Conservation (phyloP, 495 filamentous ascomycete genomes). For the Neurospora discreta region DNA sequence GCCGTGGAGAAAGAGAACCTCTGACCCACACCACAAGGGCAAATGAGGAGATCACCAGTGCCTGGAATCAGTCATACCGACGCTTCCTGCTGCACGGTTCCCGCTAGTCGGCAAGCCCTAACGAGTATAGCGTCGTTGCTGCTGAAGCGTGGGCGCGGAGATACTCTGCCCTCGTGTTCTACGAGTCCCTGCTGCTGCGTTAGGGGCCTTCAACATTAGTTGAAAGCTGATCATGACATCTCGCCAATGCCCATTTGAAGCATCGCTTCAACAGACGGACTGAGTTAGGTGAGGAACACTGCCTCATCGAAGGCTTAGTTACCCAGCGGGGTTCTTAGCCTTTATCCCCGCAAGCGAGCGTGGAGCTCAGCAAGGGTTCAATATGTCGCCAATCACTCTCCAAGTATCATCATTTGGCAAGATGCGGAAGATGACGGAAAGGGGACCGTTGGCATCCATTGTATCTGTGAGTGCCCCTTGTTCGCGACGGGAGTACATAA, state of each 20-base stretch:
- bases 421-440: not conserved
- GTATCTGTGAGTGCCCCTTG: not conserved
- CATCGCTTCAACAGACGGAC: not conserved
- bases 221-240: not conserved
- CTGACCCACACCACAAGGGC: not conserved
- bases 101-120: not conserved
- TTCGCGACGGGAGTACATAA: not conserved
- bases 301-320: not conserved
- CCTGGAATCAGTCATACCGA: not conserved
- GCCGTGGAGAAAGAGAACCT: not conserved
- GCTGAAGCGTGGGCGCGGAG: not conserved
- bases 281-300: not conserved
- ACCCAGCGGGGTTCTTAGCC: not conserved
- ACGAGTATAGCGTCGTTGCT: not conserved
- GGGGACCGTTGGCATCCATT: not conserved
- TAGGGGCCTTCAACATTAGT: not conserved
- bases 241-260: not conserved
- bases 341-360: not conserved
- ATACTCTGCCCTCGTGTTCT: not conserved
- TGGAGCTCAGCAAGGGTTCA: not conserved
- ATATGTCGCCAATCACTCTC: not conserved
- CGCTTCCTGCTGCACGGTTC: not conserved
- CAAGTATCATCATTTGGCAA: not conserved
- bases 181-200: not conserved
- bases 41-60: not conserved